These are phyloP conservation scores for Trametes hirsuta DNA, from an alignment of 1,284 basidiomycete species.

Conservation along the genomic window DNA sequence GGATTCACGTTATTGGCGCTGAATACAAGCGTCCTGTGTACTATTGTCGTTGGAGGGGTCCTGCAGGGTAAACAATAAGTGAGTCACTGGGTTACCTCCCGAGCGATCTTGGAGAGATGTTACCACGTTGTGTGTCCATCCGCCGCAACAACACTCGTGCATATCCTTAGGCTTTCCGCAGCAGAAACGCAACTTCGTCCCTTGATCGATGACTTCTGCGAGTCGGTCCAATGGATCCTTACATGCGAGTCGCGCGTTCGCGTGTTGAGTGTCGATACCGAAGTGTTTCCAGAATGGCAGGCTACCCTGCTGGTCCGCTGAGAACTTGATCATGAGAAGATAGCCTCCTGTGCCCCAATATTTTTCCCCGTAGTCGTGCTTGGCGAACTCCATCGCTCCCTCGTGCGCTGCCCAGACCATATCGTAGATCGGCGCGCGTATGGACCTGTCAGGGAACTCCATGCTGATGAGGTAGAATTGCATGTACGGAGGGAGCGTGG, in stretches of 20 bases:
- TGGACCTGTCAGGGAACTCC: not conserved
- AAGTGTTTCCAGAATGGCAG: conserved; percentile 16
- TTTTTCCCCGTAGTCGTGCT: not conserved
- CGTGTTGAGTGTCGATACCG: not conserved
- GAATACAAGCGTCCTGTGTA: too few species aligned
- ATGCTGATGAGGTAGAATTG: not conserved
- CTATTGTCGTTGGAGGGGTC: too few species aligned
- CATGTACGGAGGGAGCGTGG: not conserved
- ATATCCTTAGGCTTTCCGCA: conserved; percentile 5
- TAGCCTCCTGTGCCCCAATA: conserved; percentile 7
- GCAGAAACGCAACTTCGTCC: conserved; percentile 9
- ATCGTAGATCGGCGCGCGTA: not conserved
- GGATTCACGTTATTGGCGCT: too few species aligned
- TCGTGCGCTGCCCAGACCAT: not conserved
- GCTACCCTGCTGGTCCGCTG: not conserved
- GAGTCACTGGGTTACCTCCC: too few species aligned
- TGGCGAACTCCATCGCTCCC: not conserved
- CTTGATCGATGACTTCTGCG: conserved; percentile 1
- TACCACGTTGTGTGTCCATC: not conserved
- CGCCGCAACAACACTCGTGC: conserved; percentile 13
- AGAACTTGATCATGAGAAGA: not conserved
- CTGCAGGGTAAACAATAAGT: too few species aligned
- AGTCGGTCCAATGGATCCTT: not conserved
- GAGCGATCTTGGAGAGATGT: too few species aligned
- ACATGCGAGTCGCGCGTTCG: not conserved